Evolutionary conservation across 1,284 basidiomycete species (phyloP), one percentile per base, ranked within the genome.

Genomic region (Fomitopsis palustris): DNA sequence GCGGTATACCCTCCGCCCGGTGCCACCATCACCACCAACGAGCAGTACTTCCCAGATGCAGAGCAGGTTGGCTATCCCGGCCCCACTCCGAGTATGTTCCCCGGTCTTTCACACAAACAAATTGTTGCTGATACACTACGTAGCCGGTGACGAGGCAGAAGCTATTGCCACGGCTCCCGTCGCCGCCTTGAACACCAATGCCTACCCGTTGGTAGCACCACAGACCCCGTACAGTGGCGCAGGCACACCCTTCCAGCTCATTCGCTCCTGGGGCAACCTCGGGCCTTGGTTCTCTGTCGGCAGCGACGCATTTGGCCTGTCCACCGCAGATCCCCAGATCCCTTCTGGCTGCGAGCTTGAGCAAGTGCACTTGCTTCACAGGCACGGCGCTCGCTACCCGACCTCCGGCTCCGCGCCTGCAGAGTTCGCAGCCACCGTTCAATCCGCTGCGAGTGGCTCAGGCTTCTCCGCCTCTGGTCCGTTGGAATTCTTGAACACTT

Each of bases 241-340:
- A 25, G 59, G 55, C 16, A 57, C 59, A 5, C 31, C 63, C n/a
- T 72, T 73, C 62, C 61, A 72, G 58, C 55, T 65, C 8, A 54
- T 68, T 17, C 67, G 63, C 47, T 73, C 78, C 62, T 80, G 81
- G 75, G 86, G 84, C 17, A 85, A 82, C 66, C 77, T 87, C 23
- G 73, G 80, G 0, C 85, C 86, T 3, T 82, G 80, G 78, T 80
- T 80, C 66, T 85, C 82, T 4, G 78, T 86, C 29, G 71, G 19
- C n/a, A 35, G 77, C 16, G 70, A 61, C 41, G 69, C 67, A 2
- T 85, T 84, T 64, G 85, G 85, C 19, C 74, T 87, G 12, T 74
- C 75, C 33, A 67, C 79, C 25, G 75, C 85, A 1, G 78, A 80
- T 5, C 78, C 81, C 1, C 57, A 75, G 10, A 67, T 85, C 6